Evolutionary conservation across 2,329 filamentous ascomycete genomes (phyloP), one percentile per base, ranked within the genome.

Genomic region (Clarireedia monteithiana): DNA sequence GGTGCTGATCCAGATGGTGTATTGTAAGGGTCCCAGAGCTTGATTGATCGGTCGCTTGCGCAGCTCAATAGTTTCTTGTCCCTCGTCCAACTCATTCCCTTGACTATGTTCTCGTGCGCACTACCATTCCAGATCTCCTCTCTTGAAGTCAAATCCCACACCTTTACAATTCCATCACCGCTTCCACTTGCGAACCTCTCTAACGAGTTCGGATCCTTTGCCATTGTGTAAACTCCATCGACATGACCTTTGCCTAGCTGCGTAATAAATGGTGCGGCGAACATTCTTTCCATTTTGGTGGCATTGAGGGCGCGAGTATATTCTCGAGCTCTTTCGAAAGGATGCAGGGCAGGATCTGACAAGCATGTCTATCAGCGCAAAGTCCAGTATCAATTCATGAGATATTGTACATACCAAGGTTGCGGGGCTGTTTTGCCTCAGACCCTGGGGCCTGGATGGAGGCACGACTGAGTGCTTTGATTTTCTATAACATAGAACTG

Each of bases 101-200:
- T 96, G 64, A 97, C 89, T 46, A 96, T 86, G 64, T 95, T 95
- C 65, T 96, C 89, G 70, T 99, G 95, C 24, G 91, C 92, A 60
- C 87, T 83, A 3, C 81, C 80, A 65, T 88, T 80, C 85, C 88
- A 92, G 48, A 86, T 78, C 68, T 94, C 86, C 27, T 87, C 83
- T 56, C 82, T 77, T 59, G 78, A 85, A 7, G 84, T 81, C 63
- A 94, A 74, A 71, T 95, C 86, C 91, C 91, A 95, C 36, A 94
- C 87, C 73, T 99, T 99, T 57, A 99, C 82, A 9, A 96, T 84
- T 62, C 94, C 92, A 71, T 99, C 94, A 61, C 91, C 91, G 63
- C 86, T 90, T 45, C 89, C 91, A 67, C 88, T 92, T 6, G 91
- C 89, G 64, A 91, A 82, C 56, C 85, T 77, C 64, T 89, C 81